Percentiles rank a stretch among this genome's conserved stretches.
Conservation (phyloP, 176 grass and related monocot genomes). For the Luzula sylvatica region DNA sequence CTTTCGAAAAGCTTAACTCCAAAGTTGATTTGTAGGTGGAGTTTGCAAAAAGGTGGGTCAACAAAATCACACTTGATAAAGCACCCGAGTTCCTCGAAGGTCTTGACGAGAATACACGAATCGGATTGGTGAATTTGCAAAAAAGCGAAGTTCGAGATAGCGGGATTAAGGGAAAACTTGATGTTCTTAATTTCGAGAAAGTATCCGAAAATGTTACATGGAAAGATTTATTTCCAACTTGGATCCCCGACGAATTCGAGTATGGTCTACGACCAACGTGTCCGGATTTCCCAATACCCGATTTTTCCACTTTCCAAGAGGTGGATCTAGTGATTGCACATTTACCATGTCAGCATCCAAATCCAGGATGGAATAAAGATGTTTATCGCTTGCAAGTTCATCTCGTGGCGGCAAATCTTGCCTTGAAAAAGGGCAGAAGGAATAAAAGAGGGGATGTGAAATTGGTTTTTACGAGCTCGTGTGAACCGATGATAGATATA, state of each 20-base stretch:
- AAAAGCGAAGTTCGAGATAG: constrained; percentile 27
- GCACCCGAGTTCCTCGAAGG: constrained; percentile 43
- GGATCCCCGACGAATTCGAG: constrained; percentile 83
- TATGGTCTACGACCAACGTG: constrained; percentile 37
- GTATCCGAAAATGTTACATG: constrained; percentile 33
- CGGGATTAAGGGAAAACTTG: constrained; percentile 38
- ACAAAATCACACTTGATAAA: constrained; percentile 38
- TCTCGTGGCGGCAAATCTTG: constrained; percentile 41
- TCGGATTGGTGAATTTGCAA: constrained; percentile 58
- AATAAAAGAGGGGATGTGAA: constrained; percentile 18
- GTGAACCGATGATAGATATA: constrained; percentile 81
- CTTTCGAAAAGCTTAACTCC: no score
- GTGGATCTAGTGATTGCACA: constrained; percentile 58
- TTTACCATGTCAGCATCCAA: constrained; percentile 40
- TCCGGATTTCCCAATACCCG: constrained; percentile 72
- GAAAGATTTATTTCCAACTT: constrained; percentile 79
- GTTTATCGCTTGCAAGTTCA: constrained; percentile 71
- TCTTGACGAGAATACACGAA: constrained; percentile 21
- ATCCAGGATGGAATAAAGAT: constrained; percentile 38
- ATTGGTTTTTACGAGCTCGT: constrained; percentile 45
- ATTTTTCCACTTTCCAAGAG: constrained; percentile 19
- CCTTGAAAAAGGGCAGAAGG: constrained; percentile 23
- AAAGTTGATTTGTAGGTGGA: constrained; percentile 26
- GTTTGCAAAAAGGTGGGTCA: constrained; percentile 20
- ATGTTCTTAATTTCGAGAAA: constrained; percentile 36